Percentiles rank a stretch among this genome's conserved stretches.
Conservation (phyloP, 768 basidiomycete species). For the Multifurca ochricompacta region DNA sequence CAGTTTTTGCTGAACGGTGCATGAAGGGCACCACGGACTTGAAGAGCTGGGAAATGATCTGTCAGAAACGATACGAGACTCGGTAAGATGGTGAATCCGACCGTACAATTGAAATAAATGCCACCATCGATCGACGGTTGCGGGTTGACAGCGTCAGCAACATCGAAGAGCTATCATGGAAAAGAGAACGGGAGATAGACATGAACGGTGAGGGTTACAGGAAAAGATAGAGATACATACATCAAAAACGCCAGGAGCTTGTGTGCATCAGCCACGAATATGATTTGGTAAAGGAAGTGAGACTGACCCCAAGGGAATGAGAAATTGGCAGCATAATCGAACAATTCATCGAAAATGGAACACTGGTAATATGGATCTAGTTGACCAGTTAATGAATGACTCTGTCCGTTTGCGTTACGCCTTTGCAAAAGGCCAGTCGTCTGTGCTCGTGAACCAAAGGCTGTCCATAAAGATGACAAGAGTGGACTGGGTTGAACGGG, state of each 20-base stretch:
- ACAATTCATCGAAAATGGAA: conserved; percentile 51
- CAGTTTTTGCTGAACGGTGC: conserved; percentile 55
- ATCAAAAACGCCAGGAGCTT: conserved; percentile 11
- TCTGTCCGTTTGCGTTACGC: conserved; percentile 28
- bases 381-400: not conserved
- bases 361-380: conserved; percentile 37
- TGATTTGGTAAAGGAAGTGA: not conserved
- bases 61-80: not conserved
- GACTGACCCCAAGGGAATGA: conserved; percentile 50
- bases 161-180: conserved; percentile 25
- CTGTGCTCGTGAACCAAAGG: conserved; percentile 24
- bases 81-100: not conserved
- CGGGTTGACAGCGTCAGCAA: conserved; percentile 36
- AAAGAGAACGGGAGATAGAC: not conserved
- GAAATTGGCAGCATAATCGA: conserved; percentile 68
- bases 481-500: conserved; percentile 17
- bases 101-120: conserved; percentile 58
- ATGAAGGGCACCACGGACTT: conserved; percentile 53
- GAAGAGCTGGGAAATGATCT: conserved; percentile 34
- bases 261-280: not conserved
- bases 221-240: conserved; percentile 2
- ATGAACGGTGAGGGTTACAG: not conserved
- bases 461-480: conserved; percentile 13
- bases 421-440: conserved; percentile 28
- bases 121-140: conserved; percentile 41